Percentiles rank a stretch among this genome's conserved stretches.
These are phyloP conservation scores for Backusella tarrabulga DNA, from an alignment of 192 early-diverging fungal species.

Conservation along the genomic window DNA sequence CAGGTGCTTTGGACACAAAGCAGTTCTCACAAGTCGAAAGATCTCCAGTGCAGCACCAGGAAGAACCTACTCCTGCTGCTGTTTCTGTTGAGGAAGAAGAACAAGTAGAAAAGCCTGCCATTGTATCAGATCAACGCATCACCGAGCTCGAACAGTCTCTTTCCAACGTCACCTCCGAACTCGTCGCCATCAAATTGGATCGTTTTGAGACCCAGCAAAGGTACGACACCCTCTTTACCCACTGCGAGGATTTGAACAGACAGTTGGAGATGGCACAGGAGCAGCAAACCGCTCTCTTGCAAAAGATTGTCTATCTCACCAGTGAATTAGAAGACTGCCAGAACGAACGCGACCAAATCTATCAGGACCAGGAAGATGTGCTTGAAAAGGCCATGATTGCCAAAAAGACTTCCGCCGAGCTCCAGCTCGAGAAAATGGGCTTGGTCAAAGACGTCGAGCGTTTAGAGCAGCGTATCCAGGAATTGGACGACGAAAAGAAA, in stretches of 20 bases:
- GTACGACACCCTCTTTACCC: conserved; percentile 25
- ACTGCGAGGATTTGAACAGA: conserved; percentile 22
- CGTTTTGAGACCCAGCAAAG: conserved; percentile 39
- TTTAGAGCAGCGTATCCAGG: conserved; percentile 4
- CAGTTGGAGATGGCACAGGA: conserved; percentile 19
- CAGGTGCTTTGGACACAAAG: conserved; percentile 20
- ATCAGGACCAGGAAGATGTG: conserved; percentile 29
- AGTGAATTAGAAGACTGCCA: conserved; percentile 18
- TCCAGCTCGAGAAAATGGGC: conserved; percentile 30
- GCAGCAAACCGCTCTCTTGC: conserved; percentile 9
- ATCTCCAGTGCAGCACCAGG: not conserved
- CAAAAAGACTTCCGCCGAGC: conserved; percentile 28
- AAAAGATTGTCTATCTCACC: conserved; percentile 29
- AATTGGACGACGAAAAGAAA: conserved; percentile 32
- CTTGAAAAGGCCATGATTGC: conserved; percentile 25
- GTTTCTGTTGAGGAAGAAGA: not conserved
- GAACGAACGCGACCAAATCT: conserved; percentile 26
- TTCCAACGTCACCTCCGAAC: conserved; percentile 28
- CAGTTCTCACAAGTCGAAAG: not conserved
- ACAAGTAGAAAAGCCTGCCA: not conserved
- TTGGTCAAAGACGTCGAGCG: conserved; percentile 27
- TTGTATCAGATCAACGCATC: not conserved
- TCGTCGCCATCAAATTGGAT: conserved; percentile 31
- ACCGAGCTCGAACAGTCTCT: not conserved
- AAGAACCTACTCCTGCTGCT: not conserved